phyloP scores from a whole-genome alignment of 345 rosid genomes.

The Noccaea bulbosa region DNA sequence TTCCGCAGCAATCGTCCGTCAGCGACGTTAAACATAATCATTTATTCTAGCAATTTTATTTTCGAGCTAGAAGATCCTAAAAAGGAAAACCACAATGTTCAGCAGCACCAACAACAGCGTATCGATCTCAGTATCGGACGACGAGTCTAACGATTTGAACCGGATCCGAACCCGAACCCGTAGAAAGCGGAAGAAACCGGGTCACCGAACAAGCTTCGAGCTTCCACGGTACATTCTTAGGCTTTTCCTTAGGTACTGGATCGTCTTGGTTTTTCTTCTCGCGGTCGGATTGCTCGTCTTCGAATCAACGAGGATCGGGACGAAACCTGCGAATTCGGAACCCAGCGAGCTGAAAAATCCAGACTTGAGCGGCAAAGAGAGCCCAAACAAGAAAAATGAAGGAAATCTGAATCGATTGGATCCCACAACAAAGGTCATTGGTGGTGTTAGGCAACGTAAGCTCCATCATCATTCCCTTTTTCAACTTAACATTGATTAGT shows the following conservation, averaged over 20 bases:
- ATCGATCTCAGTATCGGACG: constrained; percentile 74
- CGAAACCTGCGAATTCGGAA: constrained; percentile 37
- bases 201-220: constrained; percentile 50
- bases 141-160: constrained; percentile 64
- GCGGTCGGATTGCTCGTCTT: constrained; percentile 61
- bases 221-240: constrained; percentile 53
- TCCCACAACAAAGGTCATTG: constrained; percentile 41
- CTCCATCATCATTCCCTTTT: not conserved
- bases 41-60: not conserved
- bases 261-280: constrained; percentile 53
- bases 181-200: constrained; percentile 69
- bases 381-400: constrained; percentile 26
- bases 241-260: constrained; percentile 68
- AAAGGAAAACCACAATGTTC: constrained; percentile 22
- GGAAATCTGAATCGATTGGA: constrained; percentile 46
- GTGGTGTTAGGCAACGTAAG: constrained; percentile 45
- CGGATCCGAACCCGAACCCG: constrained; percentile 70
- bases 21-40: too few relatives aligned
- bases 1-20: too few relatives aligned
- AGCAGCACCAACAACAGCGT: constrained; percentile 45
- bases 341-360: constrained; percentile 12
- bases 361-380: constrained; percentile 26
- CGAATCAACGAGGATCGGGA: constrained; percentile 68
- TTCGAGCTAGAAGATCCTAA: not conserved
- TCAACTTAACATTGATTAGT: not conserved